A percentile compares a stretch with the other conserved stretches of the same genome.
phyloP scores from a whole-genome alignment of 1,284 basidiomycete species.

The Ceratobasidium sp. region DNA sequence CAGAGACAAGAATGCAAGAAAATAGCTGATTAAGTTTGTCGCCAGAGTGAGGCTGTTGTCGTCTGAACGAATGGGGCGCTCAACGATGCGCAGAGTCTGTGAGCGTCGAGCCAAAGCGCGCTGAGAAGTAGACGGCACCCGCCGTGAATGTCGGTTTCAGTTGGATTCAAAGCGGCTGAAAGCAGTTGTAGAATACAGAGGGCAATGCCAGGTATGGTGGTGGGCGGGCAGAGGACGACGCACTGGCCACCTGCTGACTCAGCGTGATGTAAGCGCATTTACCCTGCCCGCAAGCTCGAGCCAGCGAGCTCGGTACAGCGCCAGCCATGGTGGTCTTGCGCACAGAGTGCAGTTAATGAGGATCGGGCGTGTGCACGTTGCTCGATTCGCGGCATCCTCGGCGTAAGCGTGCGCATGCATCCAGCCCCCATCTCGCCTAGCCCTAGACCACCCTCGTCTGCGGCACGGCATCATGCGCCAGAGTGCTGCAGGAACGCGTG shows the following conservation, averaged over 20 bases:
- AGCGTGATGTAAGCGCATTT: slow-evolving; percentile 17
- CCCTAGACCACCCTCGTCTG: background rate
- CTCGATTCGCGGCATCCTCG: background rate
- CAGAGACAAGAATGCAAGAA: background rate
- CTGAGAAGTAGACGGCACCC: background rate
- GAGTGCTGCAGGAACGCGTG: background rate
- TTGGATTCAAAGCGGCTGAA: background rate
- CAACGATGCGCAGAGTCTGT: background rate
- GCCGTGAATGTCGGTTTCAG: background rate
- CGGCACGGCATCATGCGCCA: slow-evolving; percentile 29
- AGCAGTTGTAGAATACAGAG: background rate
- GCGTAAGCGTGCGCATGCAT: background rate
- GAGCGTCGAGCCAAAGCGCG: background rate
- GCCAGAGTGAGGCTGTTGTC: slow-evolving; percentile 5
- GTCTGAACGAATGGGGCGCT: slow-evolving; percentile 19
- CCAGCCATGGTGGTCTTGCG: background rate
- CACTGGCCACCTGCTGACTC: slow-evolving; percentile 11
- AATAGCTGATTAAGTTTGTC: background rate
- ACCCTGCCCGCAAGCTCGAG: slow-evolving; percentile 2
- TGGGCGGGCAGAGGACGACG: background rate
- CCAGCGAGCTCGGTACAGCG: background rate
- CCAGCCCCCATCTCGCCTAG: background rate
- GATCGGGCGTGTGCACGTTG: background rate
- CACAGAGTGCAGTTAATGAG: background rate
- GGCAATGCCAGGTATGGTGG: background rate